Conservation (phyloP, 106 monocot genomes). For the Triglochin maritima region DNA sequence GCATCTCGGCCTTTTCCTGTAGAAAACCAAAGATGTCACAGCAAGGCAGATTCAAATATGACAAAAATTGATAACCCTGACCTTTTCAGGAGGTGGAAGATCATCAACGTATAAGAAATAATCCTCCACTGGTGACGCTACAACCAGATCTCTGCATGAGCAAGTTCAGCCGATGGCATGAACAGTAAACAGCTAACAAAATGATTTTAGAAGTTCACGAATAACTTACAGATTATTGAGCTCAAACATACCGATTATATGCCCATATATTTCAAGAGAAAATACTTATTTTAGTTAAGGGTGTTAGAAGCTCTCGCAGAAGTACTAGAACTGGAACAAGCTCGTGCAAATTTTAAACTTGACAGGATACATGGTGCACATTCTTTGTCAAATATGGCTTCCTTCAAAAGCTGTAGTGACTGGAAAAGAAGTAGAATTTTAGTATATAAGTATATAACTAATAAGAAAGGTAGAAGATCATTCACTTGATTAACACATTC, state of each 20-base stretch:
- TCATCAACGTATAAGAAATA: constrained; percentile 92
- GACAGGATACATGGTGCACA: constrained; percentile 88
- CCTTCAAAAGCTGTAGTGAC: constrained; percentile 93
- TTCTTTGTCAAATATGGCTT: constrained; percentile 78
- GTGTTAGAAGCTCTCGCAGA: neutral
- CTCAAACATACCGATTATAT: constrained; percentile 99
- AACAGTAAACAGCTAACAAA: neutral
- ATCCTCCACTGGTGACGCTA: constrained; percentile 90
- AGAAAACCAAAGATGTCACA: constrained; percentile 4
- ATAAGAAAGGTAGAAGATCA: no score
- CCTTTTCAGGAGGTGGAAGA: constrained; percentile 62
- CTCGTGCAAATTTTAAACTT: neutral
- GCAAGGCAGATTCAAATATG: neutral
- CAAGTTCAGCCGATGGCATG: neutral
- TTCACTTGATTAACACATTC: no score
- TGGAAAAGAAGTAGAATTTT: constrained; percentile 18
- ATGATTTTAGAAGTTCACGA: neutral
- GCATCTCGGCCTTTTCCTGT: constrained; percentile 63
- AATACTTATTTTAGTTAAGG: constrained; percentile 74
- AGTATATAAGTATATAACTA: neutral
- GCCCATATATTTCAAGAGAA: constrained; percentile 95
- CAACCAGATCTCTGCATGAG: constrained; percentile 72
- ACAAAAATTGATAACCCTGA: constrained; percentile 1
- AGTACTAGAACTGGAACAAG: no score
- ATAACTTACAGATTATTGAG: constrained; percentile 99